Evolutionary conservation across 2,329 filamentous ascomycete genomes (phyloP), one percentile per base, ranked within the genome.

Genomic region (Didymella lethalis): DNA sequence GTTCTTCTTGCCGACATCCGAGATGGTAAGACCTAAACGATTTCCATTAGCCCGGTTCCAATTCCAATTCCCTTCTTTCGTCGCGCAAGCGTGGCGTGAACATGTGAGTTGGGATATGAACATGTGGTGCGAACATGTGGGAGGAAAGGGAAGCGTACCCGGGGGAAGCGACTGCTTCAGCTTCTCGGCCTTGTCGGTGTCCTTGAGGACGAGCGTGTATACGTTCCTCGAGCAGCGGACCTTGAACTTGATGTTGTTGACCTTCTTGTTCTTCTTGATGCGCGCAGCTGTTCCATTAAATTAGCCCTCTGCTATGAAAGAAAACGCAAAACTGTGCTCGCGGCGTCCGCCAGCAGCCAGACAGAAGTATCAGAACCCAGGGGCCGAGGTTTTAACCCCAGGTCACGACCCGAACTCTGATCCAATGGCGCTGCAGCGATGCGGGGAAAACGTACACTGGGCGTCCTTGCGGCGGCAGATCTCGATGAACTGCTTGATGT

Each of bases 401-500:
- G 23, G 3, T 40, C 36, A n/a, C n/a, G n/a, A n/a, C n/a, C 36
- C 12, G 36, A 40, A 11, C 4, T 3, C 12, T 25, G 40, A 47
- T 51, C 51, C 44, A 23, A 34, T 11, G 28, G 23, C 16, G 32
- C 32, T 38, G 4, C 26, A 18, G 47, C 48, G 48, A 54, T 50
- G 57, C 51, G 93, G 93, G 79, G 4, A 16, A 16, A 26, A 93
- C 93, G 79, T 91, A 99, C 95, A 97, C 81, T 91, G 96, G 82
- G 95, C 95, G 89, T 99, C 96, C 88, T 97, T 96, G 83, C 95
- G 91, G 84, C 94, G 91, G 90, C 92, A 97, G 88, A 99, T 97
- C 90, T 98, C 95, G 83, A 99, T 96, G 92, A 99, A 99, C 88
- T 97, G 82, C 81, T 99, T 98, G 88, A 98, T 98, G 82, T 98